Evolutionary conservation across 768 basidiomycete genomes (phyloP).

Genomic region (Gelatoporia subvermispora): DNA sequence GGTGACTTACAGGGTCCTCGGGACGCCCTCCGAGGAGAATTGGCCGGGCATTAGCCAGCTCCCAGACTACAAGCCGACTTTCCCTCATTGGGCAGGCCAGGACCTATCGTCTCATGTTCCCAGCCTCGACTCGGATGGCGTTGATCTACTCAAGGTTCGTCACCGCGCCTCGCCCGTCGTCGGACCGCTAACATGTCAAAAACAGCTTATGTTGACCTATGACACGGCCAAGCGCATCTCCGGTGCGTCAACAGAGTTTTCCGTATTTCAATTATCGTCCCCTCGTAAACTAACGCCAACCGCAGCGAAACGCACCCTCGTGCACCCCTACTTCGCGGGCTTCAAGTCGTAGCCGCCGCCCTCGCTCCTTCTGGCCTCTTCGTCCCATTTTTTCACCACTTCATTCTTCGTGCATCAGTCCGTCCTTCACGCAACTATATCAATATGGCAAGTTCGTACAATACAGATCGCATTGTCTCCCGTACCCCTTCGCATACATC

Average conservation of each 20-base stretch:
- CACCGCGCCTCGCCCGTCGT: background rate
- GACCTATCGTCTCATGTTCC: constrained; percentile 66
- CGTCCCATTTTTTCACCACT: background rate
- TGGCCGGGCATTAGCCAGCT: constrained; percentile 90
- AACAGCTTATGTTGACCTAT: constrained; percentile 53
- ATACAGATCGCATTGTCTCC: constrained; percentile 6
- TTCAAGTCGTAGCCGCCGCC: constrained; percentile 26
- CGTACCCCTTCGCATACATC: constrained; percentile 2
- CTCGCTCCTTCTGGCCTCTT: background rate
- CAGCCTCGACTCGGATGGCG: constrained; percentile 68
- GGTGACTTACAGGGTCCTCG: constrained; percentile 64
- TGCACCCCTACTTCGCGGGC: constrained; percentile 49
- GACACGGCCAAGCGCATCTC: constrained; percentile 92
- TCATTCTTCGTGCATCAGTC: background rate
- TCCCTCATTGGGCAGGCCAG: constrained; percentile 89
- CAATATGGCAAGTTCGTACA: constrained; percentile 3
- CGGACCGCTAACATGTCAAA: background rate
- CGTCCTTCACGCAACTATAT: constrained; percentile 2
- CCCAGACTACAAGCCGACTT: constrained; percentile 94
- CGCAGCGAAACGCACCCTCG: constrained; percentile 53
- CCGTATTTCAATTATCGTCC: background rate
- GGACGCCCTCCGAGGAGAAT: constrained; percentile 84
- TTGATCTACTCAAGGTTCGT: constrained; percentile 72
- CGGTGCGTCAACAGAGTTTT: constrained; percentile 42
- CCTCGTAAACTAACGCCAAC: background rate